Percentiles rank a stretch among this genome's conserved stretches.
These are phyloP conservation scores for Nicotiana knightiana DNA, from an alignment of 257 asterid genomes.

Conservation along the genomic window DNA sequence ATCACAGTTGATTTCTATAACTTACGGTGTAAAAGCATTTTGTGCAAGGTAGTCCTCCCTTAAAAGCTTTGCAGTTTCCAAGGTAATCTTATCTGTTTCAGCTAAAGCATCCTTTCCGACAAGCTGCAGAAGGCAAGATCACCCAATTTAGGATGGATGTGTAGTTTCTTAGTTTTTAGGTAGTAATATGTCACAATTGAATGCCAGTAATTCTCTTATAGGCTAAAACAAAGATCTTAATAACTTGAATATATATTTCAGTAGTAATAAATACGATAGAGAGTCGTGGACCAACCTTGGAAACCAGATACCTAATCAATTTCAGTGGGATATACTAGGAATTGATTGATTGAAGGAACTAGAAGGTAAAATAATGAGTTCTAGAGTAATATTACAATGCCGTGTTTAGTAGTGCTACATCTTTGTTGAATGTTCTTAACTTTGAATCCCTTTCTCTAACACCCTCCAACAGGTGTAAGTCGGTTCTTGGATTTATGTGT, in stretches of 20 bases:
- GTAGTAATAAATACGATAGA: not conserved
- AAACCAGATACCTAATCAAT: not conserved
- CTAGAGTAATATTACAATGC: not conserved
- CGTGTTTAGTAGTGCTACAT: not conserved
- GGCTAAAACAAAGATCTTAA: not conserved
- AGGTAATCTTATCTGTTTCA: slow-evolving; percentile 89
- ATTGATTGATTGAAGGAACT: not conserved
- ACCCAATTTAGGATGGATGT: not conserved
- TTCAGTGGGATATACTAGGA: not conserved
- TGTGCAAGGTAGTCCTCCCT: slow-evolving; percentile 99
- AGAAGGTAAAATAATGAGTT: not conserved
- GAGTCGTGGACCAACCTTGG: not conserved
- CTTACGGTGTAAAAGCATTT: slow-evolving; percentile 98
- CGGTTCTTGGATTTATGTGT: too few species aligned
- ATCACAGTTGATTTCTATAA: not conserved
- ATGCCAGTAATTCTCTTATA: not conserved
- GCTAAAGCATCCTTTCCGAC: slow-evolving; percentile 99
- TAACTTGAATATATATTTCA: not conserved
- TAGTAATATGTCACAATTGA: not conserved
- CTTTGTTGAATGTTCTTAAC: not conserved
- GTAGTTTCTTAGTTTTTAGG: not conserved
- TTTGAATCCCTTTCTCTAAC: not conserved
- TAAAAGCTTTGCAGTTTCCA: slow-evolving; percentile 98
- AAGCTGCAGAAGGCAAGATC: slow-evolving; percentile 54
- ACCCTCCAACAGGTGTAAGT: too few species aligned